Conservation (phyloP, 2,329 filamentous ascomycete species). For the Periconia macrospinosa region DNA sequence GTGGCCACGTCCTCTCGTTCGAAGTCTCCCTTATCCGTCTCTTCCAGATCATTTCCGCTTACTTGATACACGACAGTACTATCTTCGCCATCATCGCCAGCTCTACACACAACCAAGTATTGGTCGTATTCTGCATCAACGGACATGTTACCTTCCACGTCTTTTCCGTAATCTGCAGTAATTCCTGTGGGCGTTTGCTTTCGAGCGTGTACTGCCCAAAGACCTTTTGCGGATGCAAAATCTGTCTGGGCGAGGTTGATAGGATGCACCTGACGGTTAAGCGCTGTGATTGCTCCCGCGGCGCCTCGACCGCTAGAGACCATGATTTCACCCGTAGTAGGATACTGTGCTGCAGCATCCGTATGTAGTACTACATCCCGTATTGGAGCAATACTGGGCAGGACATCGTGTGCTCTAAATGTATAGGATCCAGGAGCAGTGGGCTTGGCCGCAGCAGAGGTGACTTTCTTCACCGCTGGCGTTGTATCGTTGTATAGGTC, state of each 20-base stretch:
- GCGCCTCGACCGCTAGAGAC: constrained; percentile 64
- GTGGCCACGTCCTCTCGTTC: constrained; percentile 87
- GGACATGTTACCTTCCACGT: constrained; percentile 41
- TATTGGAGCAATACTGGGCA: constrained; percentile 80
- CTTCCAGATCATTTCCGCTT: constrained; percentile 72
- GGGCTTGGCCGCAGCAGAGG: constrained; percentile 38
- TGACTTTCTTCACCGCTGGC: constrained; percentile 44
- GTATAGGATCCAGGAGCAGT: constrained; percentile 65
- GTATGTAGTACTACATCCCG: constrained; percentile 70
- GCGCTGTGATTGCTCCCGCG: constrained; percentile 70
- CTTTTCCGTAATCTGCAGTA: constrained; percentile 51
- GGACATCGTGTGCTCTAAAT: constrained; percentile 75
- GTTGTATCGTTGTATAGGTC: constrained; percentile 66
- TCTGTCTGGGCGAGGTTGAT: constrained; percentile 69
- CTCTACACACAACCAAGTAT: constrained; percentile 81
- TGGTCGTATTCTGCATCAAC: constrained; percentile 68
- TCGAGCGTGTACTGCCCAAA: constrained; percentile 79
- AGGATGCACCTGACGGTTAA: constrained; percentile 78
- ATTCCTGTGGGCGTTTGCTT: constrained; percentile 64
- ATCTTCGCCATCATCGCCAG: constrained; percentile 66
- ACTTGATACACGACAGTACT: constrained; percentile 77
- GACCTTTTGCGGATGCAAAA: constrained; percentile 70
- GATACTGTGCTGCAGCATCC: constrained; percentile 21
- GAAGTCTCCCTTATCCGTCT: constrained; percentile 82
- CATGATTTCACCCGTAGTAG: constrained; percentile 54